These are phyloP conservation scores for Penicillium bialowiezense DNA, from an alignment of 495 filamentous ascomycete species.

Conservation along the genomic window DNA sequence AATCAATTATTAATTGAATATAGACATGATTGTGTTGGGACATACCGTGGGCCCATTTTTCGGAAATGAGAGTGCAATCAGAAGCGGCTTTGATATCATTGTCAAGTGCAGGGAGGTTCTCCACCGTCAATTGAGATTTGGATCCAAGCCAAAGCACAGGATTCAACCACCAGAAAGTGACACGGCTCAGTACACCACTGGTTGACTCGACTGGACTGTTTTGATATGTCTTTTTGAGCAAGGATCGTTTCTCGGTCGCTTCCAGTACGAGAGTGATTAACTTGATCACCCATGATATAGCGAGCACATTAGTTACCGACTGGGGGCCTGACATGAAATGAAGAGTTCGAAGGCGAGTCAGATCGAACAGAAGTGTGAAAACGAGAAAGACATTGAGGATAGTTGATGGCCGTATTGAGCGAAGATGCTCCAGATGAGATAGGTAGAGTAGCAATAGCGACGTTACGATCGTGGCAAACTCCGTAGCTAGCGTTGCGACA, in stretches of 20 bases:
- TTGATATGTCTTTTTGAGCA: constrained; percentile 36
- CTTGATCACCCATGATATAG: constrained; percentile 35
- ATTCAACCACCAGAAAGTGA: constrained; percentile 57
- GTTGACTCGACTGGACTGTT: constrained; percentile 50
- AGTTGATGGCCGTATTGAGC: constrained; percentile 21
- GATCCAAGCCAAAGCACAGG: constrained; percentile 45
- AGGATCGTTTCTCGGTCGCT: constrained; percentile 44
- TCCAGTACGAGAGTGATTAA: constrained; percentile 45
- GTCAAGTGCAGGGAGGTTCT: constrained; percentile 41
- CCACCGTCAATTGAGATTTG: constrained; percentile 33
- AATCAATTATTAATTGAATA: background rate
- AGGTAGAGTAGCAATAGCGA: constrained; percentile 11
- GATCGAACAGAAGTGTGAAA: constrained; percentile 12
- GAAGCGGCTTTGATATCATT: constrained; percentile 31
- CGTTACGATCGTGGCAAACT: constrained; percentile 1
- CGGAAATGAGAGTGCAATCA: constrained; percentile 31
- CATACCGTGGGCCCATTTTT: constrained; percentile 33
- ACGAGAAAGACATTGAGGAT: constrained; percentile 13
- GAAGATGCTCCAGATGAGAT: constrained; percentile 22
- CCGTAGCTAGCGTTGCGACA: constrained; percentile 15
- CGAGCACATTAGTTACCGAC: constrained; percentile 11
- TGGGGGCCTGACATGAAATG: constrained; percentile 12
- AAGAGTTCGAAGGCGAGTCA: constrained; percentile 17
- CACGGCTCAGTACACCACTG: constrained; percentile 43
- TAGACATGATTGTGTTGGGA: background rate